Percentiles rank a stretch among this genome's conserved stretches.
These are phyloP conservation scores for Penicillium sp. DNA, from an alignment of 2,329 filamentous ascomycete genomes.

Conservation along the genomic window DNA sequence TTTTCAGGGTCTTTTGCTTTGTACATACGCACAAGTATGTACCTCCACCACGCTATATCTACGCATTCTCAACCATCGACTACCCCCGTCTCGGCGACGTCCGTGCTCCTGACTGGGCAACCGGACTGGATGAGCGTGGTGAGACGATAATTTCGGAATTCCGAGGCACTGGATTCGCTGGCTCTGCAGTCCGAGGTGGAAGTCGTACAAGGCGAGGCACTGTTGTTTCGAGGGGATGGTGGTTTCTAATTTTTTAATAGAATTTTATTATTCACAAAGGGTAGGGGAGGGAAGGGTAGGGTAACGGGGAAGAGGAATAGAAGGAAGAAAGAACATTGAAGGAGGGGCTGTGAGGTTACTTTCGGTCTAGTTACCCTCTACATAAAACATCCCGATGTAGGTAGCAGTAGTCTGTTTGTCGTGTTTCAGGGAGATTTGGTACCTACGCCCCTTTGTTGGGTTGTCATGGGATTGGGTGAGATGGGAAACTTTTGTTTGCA, in stretches of 20 bases:
- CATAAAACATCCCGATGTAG: not conserved
- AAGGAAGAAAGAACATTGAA: not conserved
- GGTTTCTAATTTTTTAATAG: not conserved
- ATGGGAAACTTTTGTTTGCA: not conserved
- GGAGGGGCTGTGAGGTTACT: not conserved
- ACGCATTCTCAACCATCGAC: not conserved
- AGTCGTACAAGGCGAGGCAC: conserved; percentile 10
- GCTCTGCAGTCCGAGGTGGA: conserved; percentile 6
- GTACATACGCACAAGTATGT: not conserved
- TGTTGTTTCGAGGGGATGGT: not conserved
- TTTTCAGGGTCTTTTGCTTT: no score
- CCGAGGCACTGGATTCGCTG: conserved; percentile 15
- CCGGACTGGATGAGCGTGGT: conserved; percentile 8
- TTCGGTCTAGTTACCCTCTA: not conserved
- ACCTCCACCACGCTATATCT: not conserved
- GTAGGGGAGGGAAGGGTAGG: not conserved
- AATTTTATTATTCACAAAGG: not conserved
- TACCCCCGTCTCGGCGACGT: not conserved
- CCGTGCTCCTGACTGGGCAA: conserved; percentile 2
- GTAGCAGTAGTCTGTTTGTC: not conserved
- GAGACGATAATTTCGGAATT: conserved; percentile 15
- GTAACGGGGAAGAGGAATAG: not conserved
- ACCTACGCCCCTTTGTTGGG: not conserved
- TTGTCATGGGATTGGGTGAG: not conserved
- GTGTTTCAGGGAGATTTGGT: conserved; percentile 6